Evolutionary conservation across 1,139 yeast genomes (phyloP).

Genomic region (Yarrowia galli): DNA sequence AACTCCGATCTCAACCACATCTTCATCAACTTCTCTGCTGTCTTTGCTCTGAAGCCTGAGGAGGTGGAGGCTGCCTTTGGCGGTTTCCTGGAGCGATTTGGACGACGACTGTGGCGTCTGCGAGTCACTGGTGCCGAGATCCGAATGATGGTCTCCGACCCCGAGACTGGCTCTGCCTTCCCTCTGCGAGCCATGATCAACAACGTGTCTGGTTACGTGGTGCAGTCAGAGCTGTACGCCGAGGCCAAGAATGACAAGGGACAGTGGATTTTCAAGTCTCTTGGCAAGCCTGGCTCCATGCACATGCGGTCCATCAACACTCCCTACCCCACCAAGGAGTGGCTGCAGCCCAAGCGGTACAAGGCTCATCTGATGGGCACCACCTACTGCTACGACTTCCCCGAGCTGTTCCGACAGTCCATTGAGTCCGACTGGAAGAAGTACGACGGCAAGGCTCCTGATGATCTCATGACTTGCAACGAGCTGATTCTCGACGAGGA

Average conservation of each 20-base stretch:
- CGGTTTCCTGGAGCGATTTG: constrained; percentile 96
- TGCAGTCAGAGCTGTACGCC: constrained; percentile 90
- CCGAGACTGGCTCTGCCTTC: constrained; percentile 83
- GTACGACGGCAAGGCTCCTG: constrained; percentile 62
- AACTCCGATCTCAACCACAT: constrained; percentile 96
- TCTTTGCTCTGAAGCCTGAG: constrained; percentile 89
- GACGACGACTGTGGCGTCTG: constrained; percentile 94
- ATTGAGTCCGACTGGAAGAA: constrained; percentile 84
- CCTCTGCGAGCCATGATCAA: constrained; percentile 96
- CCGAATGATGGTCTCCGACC: constrained; percentile 92
- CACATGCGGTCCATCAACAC: constrained; percentile 94
- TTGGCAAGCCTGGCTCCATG: constrained; percentile 95
- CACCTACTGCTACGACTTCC: constrained; percentile 97
- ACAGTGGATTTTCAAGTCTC: constrained; percentile 95
- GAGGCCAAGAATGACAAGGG: constrained; percentile 91
- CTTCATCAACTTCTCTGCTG: constrained; percentile 94
- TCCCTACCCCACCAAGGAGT: constrained; percentile 97
- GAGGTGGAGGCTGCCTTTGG: constrained; percentile 98
- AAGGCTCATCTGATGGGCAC: constrained; percentile 99
- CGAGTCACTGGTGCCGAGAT: constrained; percentile 98
- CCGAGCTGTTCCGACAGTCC: constrained; percentile 96
- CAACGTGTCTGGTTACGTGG: constrained; percentile 97
- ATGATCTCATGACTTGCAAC: constrained; percentile 75
- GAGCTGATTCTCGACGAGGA: constrained; percentile 80
- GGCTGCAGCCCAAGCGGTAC: constrained; percentile 97